Evolutionary conservation across 2,329 filamentous ascomycete genomes (phyloP).

Genomic region (Xylariaceae sp.): DNA sequence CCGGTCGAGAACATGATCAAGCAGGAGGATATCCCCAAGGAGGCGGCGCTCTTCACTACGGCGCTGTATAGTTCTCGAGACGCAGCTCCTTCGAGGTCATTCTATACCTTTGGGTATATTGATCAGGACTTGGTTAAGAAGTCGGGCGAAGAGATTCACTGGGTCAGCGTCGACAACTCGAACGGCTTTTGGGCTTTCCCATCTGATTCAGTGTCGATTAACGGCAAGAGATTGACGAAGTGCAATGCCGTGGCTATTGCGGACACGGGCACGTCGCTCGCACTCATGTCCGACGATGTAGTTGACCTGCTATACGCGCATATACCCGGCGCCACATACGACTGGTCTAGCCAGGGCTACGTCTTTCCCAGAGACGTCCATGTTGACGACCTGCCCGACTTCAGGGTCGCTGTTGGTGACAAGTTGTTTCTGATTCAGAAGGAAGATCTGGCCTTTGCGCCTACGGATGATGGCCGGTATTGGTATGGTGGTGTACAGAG

Average conservation of each 20-base stretch:
- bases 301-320: slow-evolving; percentile 58
- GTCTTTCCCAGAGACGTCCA: slow-evolving; percentile 52
- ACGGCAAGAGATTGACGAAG: slow-evolving; percentile 46
- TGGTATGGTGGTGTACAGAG: slow-evolving; percentile 63
- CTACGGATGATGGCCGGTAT: slow-evolving; percentile 42
- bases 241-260: slow-evolving; percentile 59
- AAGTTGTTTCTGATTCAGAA: slow-evolving; percentile 56
- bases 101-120: slow-evolving; percentile 71
- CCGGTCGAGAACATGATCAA: slow-evolving; percentile 65
- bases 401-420: slow-evolving; percentile 59
- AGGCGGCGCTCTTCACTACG: slow-evolving; percentile 56
- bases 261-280: slow-evolving; percentile 66
- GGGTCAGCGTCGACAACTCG: slow-evolving; percentile 56
- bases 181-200: slow-evolving; percentile 64
- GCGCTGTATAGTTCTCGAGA: slow-evolving; percentile 55
- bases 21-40: slow-evolving; percentile 41
- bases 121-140: slow-evolving; percentile 55
- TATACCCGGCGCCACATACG: slow-evolving; percentile 56
- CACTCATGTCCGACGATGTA: slow-evolving; percentile 55
- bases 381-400: slow-evolving; percentile 49
- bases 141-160: slow-evolving; percentile 50
- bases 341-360: slow-evolving; percentile 54
- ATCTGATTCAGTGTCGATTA: slow-evolving; percentile 52
- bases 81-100: slow-evolving; percentile 43
- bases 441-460: slow-evolving; percentile 55